These are phyloP conservation scores for Ganoderma sinense DNA, from an alignment of 1,284 basidiomycete species.

Conservation along the genomic window DNA sequence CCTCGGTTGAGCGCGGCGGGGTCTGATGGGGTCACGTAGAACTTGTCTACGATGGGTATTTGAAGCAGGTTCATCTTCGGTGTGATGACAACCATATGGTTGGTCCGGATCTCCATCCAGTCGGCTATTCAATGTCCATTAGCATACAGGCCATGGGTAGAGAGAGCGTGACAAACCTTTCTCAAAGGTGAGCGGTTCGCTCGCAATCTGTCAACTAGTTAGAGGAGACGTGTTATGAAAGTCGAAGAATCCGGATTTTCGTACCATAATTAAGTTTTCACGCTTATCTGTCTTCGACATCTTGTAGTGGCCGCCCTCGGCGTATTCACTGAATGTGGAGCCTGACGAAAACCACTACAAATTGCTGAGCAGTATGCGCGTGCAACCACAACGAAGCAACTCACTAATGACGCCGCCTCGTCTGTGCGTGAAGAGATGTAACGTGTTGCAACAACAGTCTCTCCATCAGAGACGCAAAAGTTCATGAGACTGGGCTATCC, in stretches of 20 bases:
- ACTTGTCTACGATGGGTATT: slow-evolving; percentile 94
- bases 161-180: slow-evolving; percentile 62
- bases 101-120: slow-evolving; percentile 95
- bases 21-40: slow-evolving; percentile 82
- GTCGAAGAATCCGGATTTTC: slow-evolving; percentile 20
- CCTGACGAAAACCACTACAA: slow-evolving; percentile 93
- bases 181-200: slow-evolving; percentile 94
- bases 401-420: slow-evolving; percentile 90
- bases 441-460: slow-evolving; percentile 91
- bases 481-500: slow-evolving; percentile 90
- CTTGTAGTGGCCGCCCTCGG: slow-evolving; percentile 87
- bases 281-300: slow-evolving; percentile 98
- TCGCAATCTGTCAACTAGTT: slow-evolving; percentile 68
- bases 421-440: slow-evolving; percentile 93
- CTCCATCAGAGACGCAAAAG: slow-evolving; percentile 95
- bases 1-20: slow-evolving; percentile 68
- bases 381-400: slow-evolving; percentile 26
- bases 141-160: slow-evolving; percentile 29
- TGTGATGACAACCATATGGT: slow-evolving; percentile 91
- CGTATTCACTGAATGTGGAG: slow-evolving; percentile 92
- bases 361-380: not conserved
- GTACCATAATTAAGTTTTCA: slow-evolving; percentile 91
- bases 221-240: not conserved
- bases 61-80: slow-evolving; percentile 95
- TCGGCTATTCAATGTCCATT: slow-evolving; percentile 60